A percentile compares a stretch with the other conserved stretches of the same genome.
Conservation (phyloP, 225 moss, liverwort and hornwort genomes). For the Pseudisothecium myosuroides region DNA sequence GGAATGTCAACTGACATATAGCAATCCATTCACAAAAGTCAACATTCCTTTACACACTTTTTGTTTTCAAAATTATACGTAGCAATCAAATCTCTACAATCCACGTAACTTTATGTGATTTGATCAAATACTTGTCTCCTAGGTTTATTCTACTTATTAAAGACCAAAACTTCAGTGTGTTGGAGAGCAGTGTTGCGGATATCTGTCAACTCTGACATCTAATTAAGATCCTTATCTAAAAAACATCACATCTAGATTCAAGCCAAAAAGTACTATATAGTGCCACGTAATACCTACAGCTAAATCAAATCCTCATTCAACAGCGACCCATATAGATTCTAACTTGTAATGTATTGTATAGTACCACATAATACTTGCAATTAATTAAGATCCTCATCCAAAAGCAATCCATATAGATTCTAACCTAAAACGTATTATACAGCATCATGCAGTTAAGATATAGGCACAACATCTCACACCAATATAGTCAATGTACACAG, state of each 20-base stretch:
- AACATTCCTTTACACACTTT: not conserved
- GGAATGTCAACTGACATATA: not conserved
- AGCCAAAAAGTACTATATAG: not conserved
- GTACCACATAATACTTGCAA: too few species aligned
- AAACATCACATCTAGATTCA: not conserved
- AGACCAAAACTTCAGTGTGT: not conserved
- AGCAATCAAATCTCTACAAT: fast-evolving
- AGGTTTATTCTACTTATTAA: not conserved
- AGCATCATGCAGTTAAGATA: too few species aligned
- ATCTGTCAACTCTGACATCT: not conserved
- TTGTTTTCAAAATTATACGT: not conserved
- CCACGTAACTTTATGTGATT: not conserved
- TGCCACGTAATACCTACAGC: not conserved
- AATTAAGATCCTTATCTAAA: not conserved
- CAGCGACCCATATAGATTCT: not conserved
- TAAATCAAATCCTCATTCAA: not conserved
- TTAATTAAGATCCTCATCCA: too few species aligned
- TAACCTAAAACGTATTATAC: too few species aligned
- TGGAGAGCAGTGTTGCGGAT: fast-evolving
- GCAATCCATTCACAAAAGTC: not conserved
- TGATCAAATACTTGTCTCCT: not conserved
- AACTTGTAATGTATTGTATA: not conserved
- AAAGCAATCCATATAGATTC: too few species aligned
- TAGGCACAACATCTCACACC: too few species aligned
- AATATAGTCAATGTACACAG: not conserved